Base-by-base conservation (phyloP, 1,284 basidiomycete genomes). In the Hemileia vastatrix region DNA sequence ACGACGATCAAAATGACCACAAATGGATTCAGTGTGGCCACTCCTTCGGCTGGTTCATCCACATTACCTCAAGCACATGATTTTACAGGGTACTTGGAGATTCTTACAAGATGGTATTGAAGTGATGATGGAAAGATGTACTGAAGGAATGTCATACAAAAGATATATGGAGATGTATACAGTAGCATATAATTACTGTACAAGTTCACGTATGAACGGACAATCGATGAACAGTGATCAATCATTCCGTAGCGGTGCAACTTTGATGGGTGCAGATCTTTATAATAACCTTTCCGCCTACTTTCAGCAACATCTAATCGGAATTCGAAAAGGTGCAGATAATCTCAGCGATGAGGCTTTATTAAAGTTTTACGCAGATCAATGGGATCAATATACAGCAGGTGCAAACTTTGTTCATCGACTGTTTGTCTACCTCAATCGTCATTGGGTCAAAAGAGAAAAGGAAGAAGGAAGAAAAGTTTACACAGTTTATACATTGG, bases 401-500 rank as follows among this genome's bases (percentile, higher is more conserved):
- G 94, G 94, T 64, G 92, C 94, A 6, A 90, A 90, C 77, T 97
- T 93, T 76, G 87, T 97, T 73, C 70, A 72, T 57, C 68, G 71
- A 19, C 68, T 75, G 49, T 72, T n/a, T n/a, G n/a, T n/a, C n/a
- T n/a, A n/a, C n/a, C n/a, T n/a, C n/a, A 92, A 95, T 74, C 86
- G 92, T 51, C 33, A 97, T 78, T 98, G 95, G 94, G 93, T 98
- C 53, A 96, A 94, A 79, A 84, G 94, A 50, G 92, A 98, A 77
- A 86, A 94, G 75, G 94, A 97, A 71, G 94, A 98, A 76, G 94
- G 95, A 4, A 83, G 91, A 72, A 96, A 93, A 78, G 87, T 97
- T 45, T 97, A 95, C 77, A 86, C 85, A 3, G 90, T 98, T 24
- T 98, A 97, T 78, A 98, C 93, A 31, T 90, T 94, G 74, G 89